Evolutionary conservation across 2,329 filamentous ascomycete genomes (phyloP), one percentile per base, ranked within the genome.

Genomic region (Chaetomium sp.): DNA sequence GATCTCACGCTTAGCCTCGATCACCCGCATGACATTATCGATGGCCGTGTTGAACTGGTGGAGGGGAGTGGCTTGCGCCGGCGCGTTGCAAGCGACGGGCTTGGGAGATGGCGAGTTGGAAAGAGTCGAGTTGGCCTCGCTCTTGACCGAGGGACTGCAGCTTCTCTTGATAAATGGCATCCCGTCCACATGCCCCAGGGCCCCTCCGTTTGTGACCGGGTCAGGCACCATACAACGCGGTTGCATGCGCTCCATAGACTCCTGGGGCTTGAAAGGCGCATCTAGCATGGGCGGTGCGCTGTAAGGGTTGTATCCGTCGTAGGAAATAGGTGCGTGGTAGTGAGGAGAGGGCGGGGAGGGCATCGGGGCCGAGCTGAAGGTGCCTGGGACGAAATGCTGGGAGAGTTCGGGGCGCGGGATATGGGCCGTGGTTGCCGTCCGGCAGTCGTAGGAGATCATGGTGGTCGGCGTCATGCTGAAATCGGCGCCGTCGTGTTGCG

Each of bases 1-100:
- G 21, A 76, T 75, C 16, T 81, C 78, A 25, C 82, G 77, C 72
- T 90, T 90, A 53, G 85, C 80, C 75, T 97, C 93, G 54, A 97
- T 94, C 0, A 90, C 87, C 76, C 90, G 92, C 92, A 97, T 96
- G 50, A 98, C 79, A 50, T 87, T 88, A 74, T 97, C 93, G 45
- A 97, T 88, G 65, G 92, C 87, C 0, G 93, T 97, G n/a, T 86
- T 84, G 74, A 93, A 94, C 66, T 85, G 83, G 56, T 65, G 57
- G 47, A 86, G 78, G n/a, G 85, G 80, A 27, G 82, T 76, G 1
- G 79, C 76, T 65, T 80, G 75, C 33, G 81, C 78, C 10, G 80
- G 77, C 68, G 78, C 78, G 75, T 82, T 85, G 69, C 76, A 75
- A 4, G 75, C 77, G 64, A 81, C 79, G 12, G 75, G 78, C 73